phyloP scores from a whole-genome alignment of 371 early-diverging fungal species.

The Blakeslea trispora region DNA sequence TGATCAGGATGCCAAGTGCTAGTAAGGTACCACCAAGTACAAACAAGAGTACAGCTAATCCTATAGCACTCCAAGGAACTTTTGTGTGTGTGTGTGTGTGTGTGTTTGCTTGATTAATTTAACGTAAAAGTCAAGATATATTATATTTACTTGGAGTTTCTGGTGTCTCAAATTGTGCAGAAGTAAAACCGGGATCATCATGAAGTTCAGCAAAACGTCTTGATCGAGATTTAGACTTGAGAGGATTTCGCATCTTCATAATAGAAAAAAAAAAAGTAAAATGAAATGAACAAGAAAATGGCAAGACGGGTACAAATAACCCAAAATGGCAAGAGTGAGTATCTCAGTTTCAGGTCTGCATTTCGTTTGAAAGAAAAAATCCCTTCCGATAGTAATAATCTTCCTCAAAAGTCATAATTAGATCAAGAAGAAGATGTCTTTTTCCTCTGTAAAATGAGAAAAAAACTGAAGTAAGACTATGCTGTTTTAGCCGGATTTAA shows the following conservation, averaged over 20 bases:
- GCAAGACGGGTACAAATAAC: too few species aligned
- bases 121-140: neutral
- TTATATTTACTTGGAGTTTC: constrained; percentile 37
- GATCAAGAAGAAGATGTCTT: too few species aligned
- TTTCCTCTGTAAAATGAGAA: too few species aligned
- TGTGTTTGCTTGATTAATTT: neutral
- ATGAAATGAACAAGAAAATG: too few species aligned
- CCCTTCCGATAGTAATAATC: too few species aligned
- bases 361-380: too few species aligned
- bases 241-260: constrained; percentile 44
- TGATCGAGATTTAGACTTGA: constrained; percentile 35
- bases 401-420: too few species aligned
- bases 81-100: too few species aligned
- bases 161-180: constrained; percentile 53
- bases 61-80: constrained; percentile 72
- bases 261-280: constrained; percentile 2
- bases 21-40: constrained; percentile 52
- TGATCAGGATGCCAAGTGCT: constrained; percentile 61
- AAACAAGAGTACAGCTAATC: constrained; percentile 54
- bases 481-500: too few species aligned
- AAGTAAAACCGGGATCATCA: constrained; percentile 54
- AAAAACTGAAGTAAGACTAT: too few species aligned
- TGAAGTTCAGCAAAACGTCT: constrained; percentile 41
- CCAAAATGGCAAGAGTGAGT: too few species aligned
- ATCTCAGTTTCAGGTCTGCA: too few species aligned